Conservation (phyloP, 75 land plant genomes). For the Ceratopteris richardii region DNA sequence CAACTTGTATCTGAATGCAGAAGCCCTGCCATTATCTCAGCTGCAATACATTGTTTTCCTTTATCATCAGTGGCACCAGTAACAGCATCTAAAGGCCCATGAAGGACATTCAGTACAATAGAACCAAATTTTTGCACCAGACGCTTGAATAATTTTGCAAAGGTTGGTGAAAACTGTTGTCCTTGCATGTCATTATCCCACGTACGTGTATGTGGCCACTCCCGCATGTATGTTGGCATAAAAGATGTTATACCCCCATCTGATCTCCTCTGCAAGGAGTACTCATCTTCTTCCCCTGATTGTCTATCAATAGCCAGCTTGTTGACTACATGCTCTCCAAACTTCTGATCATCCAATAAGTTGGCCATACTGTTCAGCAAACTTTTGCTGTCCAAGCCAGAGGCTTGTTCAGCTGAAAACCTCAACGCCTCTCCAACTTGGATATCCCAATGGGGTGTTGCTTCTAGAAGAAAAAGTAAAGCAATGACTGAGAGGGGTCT, state of each 20-base stretch:
- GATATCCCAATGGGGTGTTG: constrained; percentile 40
- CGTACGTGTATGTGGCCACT: constrained; percentile 87
- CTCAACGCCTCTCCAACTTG: not conserved
- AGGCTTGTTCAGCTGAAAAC: not conserved
- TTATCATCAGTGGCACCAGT: constrained; percentile 57
- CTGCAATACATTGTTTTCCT: constrained; percentile 90
- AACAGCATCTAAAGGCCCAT: constrained; percentile 59
- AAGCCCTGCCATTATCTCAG: constrained; percentile 85
- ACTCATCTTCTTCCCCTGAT: constrained; percentile 6
- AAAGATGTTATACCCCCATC: constrained; percentile 3
- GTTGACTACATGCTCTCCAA: constrained; percentile 5
- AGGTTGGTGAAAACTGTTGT: constrained; percentile 69
- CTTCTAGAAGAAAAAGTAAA: constrained; percentile 63
- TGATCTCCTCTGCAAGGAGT: not conserved
- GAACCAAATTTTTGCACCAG: constrained; percentile 85
- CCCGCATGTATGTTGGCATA: constrained; percentile 6
- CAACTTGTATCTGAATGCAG: constrained; percentile 79
- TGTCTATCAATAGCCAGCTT: constrained; percentile 4
- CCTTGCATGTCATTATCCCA: constrained; percentile 67
- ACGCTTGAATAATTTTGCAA: constrained; percentile 81
- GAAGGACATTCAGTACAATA: constrained; percentile 47
- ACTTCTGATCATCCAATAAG: constrained; percentile 3
- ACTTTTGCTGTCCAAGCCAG: not conserved
- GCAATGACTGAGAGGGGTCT: constrained; percentile 92
- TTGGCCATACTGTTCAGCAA: not conserved